A percentile compares a stretch with the other conserved stretches of the same genome.
Conservation (phyloP, 2,329 filamentous ascomycete genomes). For the Juglanconis sp. region DNA sequence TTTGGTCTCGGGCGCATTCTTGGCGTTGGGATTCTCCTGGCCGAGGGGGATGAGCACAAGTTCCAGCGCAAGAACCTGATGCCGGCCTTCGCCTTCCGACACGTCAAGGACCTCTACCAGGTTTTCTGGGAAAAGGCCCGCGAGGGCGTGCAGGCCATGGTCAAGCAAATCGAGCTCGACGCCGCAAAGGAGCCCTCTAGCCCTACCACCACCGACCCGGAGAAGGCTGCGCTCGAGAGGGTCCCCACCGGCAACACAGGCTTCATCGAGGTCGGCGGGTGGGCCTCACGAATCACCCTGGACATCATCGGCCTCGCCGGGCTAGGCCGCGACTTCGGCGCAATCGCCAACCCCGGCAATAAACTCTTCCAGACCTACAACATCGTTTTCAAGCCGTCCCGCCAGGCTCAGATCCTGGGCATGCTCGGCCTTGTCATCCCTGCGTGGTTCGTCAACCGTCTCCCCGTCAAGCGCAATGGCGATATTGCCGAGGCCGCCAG, state of each 20-base stretch:
- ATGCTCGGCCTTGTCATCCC: conserved; percentile 63
- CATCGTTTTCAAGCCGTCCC: conserved; percentile 50
- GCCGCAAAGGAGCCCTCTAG: conserved; percentile 32
- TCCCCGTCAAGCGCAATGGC: conserved; percentile 72
- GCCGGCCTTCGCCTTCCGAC: conserved; percentile 81
- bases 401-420: conserved; percentile 51
- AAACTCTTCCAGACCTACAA: conserved; percentile 57
- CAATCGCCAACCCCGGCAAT: conserved; percentile 59
- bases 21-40: conserved; percentile 70
- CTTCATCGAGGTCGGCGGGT: conserved; percentile 56
- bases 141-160: conserved; percentile 65
- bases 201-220: conserved; percentile 19
- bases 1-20: conserved; percentile 60
- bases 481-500: conserved; percentile 54
- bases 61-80: conserved; percentile 73
- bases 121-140: conserved; percentile 77
- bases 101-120: conserved; percentile 80
- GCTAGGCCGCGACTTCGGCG: conserved; percentile 67
- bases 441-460: conserved; percentile 51
- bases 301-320: conserved; percentile 75
- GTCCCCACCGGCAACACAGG: conserved; percentile 27
- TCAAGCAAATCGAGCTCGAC: conserved; percentile 41
- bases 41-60: conserved; percentile 90
- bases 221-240: conserved; percentile 19
- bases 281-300: conserved; percentile 66